Base-by-base conservation (phyloP, 805 yeast species). In the Pichia thaimueangensis region DNA sequence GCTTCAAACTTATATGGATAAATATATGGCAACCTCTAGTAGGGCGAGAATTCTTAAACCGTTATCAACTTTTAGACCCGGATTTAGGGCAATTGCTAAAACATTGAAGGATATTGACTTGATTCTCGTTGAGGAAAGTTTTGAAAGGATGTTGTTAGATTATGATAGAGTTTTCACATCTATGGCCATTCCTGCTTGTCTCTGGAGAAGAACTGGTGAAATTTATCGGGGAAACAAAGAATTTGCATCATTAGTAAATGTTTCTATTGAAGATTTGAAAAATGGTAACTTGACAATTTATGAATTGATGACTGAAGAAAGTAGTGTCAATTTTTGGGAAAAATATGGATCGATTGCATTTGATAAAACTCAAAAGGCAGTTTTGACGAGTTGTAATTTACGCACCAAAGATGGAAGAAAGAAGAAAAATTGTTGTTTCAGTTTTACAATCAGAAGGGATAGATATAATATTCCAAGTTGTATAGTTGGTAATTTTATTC, bases 301-400 rank as follows among this genome's bases (percentile, higher is more conserved):
- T 63, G 97, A 91, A 64, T 66, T 91, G 48, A 84, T 91, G 96
- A 81, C 88, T 38, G 97, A 89, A 60, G 96, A 89, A 52, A 84
- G 95, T 56, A 94, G 96, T 22, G 97, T 91, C 16, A 89, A 87
- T 54, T 91, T 87, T 59, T 91, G 97, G 97, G 97, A 91, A 56
- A 89, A 89, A 59, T 91, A 89, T 56, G 96, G 96, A 3, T 88
- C 95, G 4, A 86, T 89, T 56, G 97, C 97, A 5, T 89, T 91
- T 64, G 97, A 91, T 56, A 84, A 89, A 52, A 91, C 93, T 1
- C 97, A 89, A 55, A 91, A 91, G 58, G 96, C 97, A 0, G 96
- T 91, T 4, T 64, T 91, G 52, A 89, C 96, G 1, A 83, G 95
- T 60, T 91, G 97, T 64, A 86, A 83, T 52, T 68, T 91, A 47